Evolutionary conservation across 2,329 filamentous ascomycete species (phyloP).

Genomic region (Trichoderma harzianum): DNA sequence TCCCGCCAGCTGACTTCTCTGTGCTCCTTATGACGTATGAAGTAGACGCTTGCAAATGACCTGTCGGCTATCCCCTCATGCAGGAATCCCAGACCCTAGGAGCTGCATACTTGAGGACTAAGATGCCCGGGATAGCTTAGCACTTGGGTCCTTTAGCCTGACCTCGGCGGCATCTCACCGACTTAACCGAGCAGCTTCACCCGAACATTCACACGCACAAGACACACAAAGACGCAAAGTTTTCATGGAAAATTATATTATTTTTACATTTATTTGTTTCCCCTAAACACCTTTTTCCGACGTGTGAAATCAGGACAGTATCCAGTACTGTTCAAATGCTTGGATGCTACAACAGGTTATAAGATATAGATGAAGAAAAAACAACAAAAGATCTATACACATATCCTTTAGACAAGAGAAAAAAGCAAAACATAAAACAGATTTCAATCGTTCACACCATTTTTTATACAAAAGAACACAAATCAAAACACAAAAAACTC

Average conservation of each 20-base stretch:
- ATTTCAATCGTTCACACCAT: not conserved
- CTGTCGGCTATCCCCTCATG: conserved; percentile 2
- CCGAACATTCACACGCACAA: not conserved
- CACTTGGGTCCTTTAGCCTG: not conserved
- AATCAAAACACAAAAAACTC: not conserved
- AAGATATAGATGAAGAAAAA: not conserved
- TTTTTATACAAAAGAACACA: not conserved
- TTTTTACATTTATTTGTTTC: not conserved
- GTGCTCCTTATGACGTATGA: not conserved
- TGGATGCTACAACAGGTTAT: not conserved
- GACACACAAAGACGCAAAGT: too few species aligned
- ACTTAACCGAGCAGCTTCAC: not conserved
- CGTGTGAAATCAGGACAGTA: not conserved
- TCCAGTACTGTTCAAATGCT: not conserved
- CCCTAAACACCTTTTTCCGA: not conserved
- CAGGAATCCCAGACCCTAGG: not conserved
- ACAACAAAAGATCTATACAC: not conserved
- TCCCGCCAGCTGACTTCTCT: not conserved
- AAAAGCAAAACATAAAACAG: not conserved
- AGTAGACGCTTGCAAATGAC: not conserved
- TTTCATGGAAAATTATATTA: not conserved
- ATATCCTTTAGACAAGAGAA: not conserved
- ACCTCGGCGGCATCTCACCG: not conserved
- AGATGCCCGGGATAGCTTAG: not conserved
- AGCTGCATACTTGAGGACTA: not conserved